Evolutionary conservation across 2,329 filamentous ascomycete genomes (phyloP).

Genomic region (Moelleriella libera): DNA sequence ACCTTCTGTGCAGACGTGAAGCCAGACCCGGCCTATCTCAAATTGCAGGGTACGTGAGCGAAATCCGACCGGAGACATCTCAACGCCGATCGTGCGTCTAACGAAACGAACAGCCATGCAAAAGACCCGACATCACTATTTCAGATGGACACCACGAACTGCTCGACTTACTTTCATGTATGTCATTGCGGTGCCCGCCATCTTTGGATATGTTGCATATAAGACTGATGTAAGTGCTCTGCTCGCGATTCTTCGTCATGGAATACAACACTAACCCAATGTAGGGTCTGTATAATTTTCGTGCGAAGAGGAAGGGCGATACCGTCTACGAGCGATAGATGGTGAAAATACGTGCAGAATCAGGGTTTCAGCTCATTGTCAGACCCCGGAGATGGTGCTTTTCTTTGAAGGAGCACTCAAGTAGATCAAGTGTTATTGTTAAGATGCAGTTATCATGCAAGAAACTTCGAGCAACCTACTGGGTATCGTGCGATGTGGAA

Average conservation of each 20-base stretch:
- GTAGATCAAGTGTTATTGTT: no score
- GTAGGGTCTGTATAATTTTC: slow-evolving; percentile 74
- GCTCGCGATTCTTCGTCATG: neutral
- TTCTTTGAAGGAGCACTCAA: no score
- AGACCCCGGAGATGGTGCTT: no score
- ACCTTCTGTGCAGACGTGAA: slow-evolving; percentile 18
- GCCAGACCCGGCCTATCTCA: slow-evolving; percentile 26
- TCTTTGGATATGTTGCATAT: slow-evolving; percentile 60
- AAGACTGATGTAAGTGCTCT: slow-evolving; percentile 67
- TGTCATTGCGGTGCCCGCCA: slow-evolving; percentile 54
- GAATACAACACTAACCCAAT: neutral
- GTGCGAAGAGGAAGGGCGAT: slow-evolving; percentile 81
- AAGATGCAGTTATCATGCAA: no score
- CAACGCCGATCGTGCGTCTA: slow-evolving; percentile 8
- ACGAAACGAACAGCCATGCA: slow-evolving; percentile 52
- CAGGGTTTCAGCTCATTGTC: neutral
- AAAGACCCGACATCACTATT: slow-evolving; percentile 80
- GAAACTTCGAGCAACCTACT: no score
- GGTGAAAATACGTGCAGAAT: neutral
- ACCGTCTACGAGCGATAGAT: slow-evolving; percentile 61
- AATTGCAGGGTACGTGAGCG: slow-evolving; percentile 22
- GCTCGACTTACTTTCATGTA: slow-evolving; percentile 70
- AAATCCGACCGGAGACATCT: neutral
- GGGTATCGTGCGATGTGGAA: slow-evolving; percentile 12
- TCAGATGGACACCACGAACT: slow-evolving; percentile 80